These are phyloP conservation scores for Kodamaea laetipori DNA, from an alignment of 805 yeast genomes.

Conservation along the genomic window DNA sequence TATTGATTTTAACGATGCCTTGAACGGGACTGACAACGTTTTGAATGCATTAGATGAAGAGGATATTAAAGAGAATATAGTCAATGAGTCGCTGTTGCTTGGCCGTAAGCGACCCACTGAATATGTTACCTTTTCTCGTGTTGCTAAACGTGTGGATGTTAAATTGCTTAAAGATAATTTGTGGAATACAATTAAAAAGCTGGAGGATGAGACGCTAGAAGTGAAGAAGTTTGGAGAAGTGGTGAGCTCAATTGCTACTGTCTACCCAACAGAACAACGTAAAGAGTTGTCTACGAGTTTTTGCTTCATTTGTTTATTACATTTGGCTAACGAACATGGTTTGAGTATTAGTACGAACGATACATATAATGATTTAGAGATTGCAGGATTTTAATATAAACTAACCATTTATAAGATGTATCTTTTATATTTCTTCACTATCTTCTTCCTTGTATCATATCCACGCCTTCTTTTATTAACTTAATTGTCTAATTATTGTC, in stretches of 20 bases:
- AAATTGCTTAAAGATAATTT: constrained; percentile 69
- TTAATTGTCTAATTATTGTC: too few relatives aligned
- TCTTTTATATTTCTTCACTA: too few relatives aligned
- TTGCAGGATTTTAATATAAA: constrained; percentile 17
- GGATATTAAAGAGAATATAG: constrained; percentile 13
- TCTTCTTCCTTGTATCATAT: too few relatives aligned
- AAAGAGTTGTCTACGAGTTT: constrained; percentile 81
- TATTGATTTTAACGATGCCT: constrained; percentile 47
- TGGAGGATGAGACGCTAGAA: constrained; percentile 30
- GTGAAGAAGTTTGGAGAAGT: constrained; percentile 45
- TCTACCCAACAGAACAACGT: constrained; percentile 57
- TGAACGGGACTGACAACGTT: constrained; percentile 29
- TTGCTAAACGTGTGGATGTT: constrained; percentile 80
- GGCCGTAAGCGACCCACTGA: constrained; percentile 36
- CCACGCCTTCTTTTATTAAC: too few relatives aligned
- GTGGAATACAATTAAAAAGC: constrained; percentile 55
- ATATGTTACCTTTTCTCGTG: constrained; percentile 60
- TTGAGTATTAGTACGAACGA: constrained; percentile 54
- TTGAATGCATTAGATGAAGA: constrained; percentile 12
- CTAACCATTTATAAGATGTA: too few relatives aligned
- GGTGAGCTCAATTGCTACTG: constrained; percentile 48
- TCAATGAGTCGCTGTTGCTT: constrained; percentile 23
- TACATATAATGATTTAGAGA: constrained; percentile 39
- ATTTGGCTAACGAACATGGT: constrained; percentile 85
- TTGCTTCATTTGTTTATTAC: constrained; percentile 80